phyloP scores from a whole-genome alignment of 805 yeast genomes.

The Pichia thaimueangensis region DNA sequence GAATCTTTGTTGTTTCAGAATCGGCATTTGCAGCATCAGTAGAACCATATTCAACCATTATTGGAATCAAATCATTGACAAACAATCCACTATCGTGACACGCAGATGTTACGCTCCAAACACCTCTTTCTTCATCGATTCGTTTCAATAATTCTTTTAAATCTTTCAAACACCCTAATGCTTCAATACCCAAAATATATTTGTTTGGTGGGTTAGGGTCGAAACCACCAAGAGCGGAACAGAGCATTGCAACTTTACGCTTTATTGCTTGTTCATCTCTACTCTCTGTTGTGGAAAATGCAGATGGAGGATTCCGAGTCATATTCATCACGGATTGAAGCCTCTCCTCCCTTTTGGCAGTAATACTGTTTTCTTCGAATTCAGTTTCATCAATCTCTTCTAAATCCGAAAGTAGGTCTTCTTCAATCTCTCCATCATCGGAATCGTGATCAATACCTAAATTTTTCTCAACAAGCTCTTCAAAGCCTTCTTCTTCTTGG shows the following conservation, averaged over 20 bases:
- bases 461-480: constrained; percentile 15
- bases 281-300: background rate
- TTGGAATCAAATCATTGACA: constrained; percentile 63
- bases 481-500: constrained; percentile 19
- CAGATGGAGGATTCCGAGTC: constrained; percentile 4
- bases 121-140: constrained; percentile 66
- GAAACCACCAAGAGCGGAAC: constrained; percentile 87
- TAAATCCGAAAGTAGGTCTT: constrained; percentile 6
- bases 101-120: constrained; percentile 81
- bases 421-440: constrained; percentile 9
- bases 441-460: background rate
- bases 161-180: constrained; percentile 79
- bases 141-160: constrained; percentile 80
- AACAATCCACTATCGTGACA: constrained; percentile 77
- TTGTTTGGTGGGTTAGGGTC: constrained; percentile 46
- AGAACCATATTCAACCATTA: constrained; percentile 46
- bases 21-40: constrained; percentile 28
- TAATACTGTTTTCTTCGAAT: background rate
- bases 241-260: constrained; percentile 74
- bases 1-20: constrained; percentile 36
- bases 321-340: constrained; percentile 6
- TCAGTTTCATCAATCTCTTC: constrained; percentile 6
- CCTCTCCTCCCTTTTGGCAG: constrained; percentile 6
- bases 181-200: constrained; percentile 84
- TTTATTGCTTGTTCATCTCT: constrained; percentile 37